phyloP scores from a whole-genome alignment of 768 basidiomycete species.

The Rhodocollybia butyracea region DNA sequence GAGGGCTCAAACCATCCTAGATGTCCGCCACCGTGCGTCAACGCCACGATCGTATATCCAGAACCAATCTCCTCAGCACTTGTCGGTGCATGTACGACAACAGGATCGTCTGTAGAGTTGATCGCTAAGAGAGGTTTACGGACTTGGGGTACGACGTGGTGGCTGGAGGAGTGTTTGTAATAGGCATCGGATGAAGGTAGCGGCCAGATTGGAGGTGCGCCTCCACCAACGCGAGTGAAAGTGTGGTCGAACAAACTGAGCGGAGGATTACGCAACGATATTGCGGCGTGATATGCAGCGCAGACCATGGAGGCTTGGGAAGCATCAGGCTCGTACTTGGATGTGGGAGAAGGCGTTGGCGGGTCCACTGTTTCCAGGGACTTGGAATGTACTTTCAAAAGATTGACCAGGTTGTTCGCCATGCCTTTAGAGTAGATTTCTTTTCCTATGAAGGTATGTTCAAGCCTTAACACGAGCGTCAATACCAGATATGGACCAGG shows the following conservation, averaged over 20 bases:
- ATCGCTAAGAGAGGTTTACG: slow-evolving; percentile 51
- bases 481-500: neutral
- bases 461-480: slow-evolving; percentile 39
- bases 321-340: slow-evolving; percentile 26
- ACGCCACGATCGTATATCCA: slow-evolving; percentile 35
- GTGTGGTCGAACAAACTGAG: slow-evolving; percentile 38
- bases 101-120: slow-evolving; percentile 51
- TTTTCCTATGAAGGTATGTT: slow-evolving; percentile 52
- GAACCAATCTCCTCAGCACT: slow-evolving; percentile 15
- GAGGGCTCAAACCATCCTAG: slow-evolving; percentile 54
- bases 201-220: slow-evolving; percentile 27
- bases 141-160: slow-evolving; percentile 38
- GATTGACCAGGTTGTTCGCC: slow-evolving; percentile 66
- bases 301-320: slow-evolving; percentile 30
- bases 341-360: slow-evolving; percentile 26
- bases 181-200: slow-evolving; percentile 39
- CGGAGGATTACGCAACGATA: slow-evolving; percentile 28
- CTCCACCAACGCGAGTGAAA: slow-evolving; percentile 46
- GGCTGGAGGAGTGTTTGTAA: slow-evolving; percentile 44
- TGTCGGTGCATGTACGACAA: slow-evolving; percentile 32
- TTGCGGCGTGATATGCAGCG: slow-evolving; percentile 25
- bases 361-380: neutral
- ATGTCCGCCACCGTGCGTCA: slow-evolving; percentile 48
- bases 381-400: slow-evolving; percentile 46
- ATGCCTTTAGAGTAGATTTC: slow-evolving; percentile 75